phyloP scores from a whole-genome alignment of 2,329 filamentous ascomycete species.

The Fusarium agapanthi region DNA sequence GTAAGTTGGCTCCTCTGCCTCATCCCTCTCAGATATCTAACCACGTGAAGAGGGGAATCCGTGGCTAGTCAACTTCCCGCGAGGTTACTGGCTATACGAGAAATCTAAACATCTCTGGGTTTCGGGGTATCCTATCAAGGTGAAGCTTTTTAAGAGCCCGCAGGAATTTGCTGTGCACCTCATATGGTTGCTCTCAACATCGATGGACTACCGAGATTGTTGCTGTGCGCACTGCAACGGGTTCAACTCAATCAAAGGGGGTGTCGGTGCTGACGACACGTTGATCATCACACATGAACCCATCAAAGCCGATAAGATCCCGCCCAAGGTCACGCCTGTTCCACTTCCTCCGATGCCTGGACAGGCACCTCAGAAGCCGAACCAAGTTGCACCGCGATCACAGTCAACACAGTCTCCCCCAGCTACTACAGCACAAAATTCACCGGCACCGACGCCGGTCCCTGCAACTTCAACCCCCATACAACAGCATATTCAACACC shows the following conservation, averaged over 20 bases:
- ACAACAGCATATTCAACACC: slow-evolving; percentile 23
- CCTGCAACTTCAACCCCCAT: slow-evolving; percentile 9
- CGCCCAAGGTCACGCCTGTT: slow-evolving; percentile 49
- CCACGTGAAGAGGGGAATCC: slow-evolving; percentile 51
- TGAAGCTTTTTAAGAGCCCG: slow-evolving; percentile 60
- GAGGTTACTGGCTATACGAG: slow-evolving; percentile 58
- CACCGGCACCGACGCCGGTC: slow-evolving; percentile 26
- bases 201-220: slow-evolving; percentile 58
- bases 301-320: slow-evolving; percentile 39
- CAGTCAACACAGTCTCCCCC: slow-evolving; percentile 42
- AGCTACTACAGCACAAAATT: slow-evolving; percentile 26
- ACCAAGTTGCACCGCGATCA: slow-evolving; percentile 36
- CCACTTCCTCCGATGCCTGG: slow-evolving; percentile 49
- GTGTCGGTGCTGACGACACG: slow-evolving; percentile 40
- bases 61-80: slow-evolving; percentile 56
- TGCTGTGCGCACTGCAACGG: slow-evolving; percentile 60
- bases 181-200: slow-evolving; percentile 60
- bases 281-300: slow-evolving; percentile 36
- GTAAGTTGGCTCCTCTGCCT: slow-evolving; percentile 37
- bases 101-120: slow-evolving; percentile 60
- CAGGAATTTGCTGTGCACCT: slow-evolving; percentile 63
- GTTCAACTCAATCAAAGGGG: slow-evolving; percentile 39
- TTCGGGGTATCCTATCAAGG: slow-evolving; percentile 58
- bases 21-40: slow-evolving; percentile 16
- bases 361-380: slow-evolving; percentile 46